These are phyloP conservation scores for Calonectria pseudoreteaudii DNA, from an alignment of 2,329 filamentous ascomycete genomes.

Conservation along the genomic window DNA sequence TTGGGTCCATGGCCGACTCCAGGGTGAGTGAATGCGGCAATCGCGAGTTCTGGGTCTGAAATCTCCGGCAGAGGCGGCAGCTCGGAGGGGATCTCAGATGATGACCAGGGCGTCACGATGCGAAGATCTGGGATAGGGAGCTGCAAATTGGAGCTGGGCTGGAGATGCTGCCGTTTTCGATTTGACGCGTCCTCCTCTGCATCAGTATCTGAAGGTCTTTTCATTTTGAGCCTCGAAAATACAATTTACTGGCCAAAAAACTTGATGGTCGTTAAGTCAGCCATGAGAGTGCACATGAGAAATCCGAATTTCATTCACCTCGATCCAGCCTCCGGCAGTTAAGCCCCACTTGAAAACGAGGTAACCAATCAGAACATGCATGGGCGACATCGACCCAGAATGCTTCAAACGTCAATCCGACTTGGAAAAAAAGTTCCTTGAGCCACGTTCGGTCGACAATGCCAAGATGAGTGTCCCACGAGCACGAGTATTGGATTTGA, in stretches of 20 bases:
- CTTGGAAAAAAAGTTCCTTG: conserved; percentile 42
- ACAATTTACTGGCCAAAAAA: not conserved
- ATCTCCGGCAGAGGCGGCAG: conserved; percentile 73
- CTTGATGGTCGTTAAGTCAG: not conserved
- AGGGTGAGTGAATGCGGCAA: conserved; percentile 75
- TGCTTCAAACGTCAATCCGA: conserved; percentile 44
- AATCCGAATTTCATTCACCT: conserved; percentile 18
- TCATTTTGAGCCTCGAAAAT: conserved; percentile 19
- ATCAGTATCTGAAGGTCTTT: conserved; percentile 25
- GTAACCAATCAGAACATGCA: conserved; percentile 36
- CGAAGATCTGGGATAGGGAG: conserved; percentile 27
- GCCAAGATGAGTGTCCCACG: conserved; percentile 72
- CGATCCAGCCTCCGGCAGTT: not conserved
- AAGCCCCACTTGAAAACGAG: conserved; percentile 10
- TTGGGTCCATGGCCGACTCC: conserved; percentile 53
- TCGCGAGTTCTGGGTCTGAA: conserved; percentile 68
- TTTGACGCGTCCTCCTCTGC: conserved; percentile 11
- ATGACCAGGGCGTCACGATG: conserved; percentile 58
- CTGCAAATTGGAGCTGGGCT: conserved; percentile 6
- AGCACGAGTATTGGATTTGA: conserved; percentile 74
- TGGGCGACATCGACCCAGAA: conserved; percentile 32
- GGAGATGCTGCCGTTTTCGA: conserved; percentile 35
- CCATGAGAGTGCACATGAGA: not conserved
- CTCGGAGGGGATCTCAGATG: conserved; percentile 58
- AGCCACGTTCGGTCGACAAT: conserved; percentile 41